Percentiles rank a stretch among this genome's conserved stretches.
These are phyloP conservation scores for Dothideomycetes sp. DNA, from an alignment of 2,329 filamentous ascomycete genomes.

Conservation along the genomic window DNA sequence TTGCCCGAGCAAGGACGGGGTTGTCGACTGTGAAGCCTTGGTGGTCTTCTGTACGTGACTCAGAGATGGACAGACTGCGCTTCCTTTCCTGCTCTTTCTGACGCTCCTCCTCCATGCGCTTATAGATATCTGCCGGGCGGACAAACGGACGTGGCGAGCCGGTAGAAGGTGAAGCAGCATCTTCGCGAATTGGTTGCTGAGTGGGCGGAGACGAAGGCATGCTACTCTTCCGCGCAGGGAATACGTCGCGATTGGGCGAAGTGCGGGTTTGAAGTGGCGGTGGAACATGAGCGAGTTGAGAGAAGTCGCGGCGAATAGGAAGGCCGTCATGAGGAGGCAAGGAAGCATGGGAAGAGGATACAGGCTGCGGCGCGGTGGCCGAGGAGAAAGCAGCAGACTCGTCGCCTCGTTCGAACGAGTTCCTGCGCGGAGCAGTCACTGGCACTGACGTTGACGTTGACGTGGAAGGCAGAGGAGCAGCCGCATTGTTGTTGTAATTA, in stretches of 20 bases:
- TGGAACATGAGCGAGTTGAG: constrained; percentile 42
- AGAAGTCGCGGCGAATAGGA: constrained; percentile 38
- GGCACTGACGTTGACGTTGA: neutral
- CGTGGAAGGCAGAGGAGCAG: constrained; percentile 32
- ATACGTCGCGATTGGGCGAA: constrained; percentile 17
- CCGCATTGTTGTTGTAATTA: constrained; percentile 37
- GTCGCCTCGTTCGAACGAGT: constrained; percentile 48
- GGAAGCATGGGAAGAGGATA: constrained; percentile 1
- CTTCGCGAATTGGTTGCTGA: constrained; percentile 3
- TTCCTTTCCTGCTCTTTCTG: constrained; percentile 38
- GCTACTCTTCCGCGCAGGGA: constrained; percentile 48
- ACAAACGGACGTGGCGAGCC: constrained; percentile 49
- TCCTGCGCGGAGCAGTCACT: constrained; percentile 23
- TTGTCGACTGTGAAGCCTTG: constrained; percentile 30
- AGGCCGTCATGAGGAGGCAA: constrained; percentile 1
- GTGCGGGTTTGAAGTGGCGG: constrained; percentile 37
- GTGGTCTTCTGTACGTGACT: constrained; percentile 44
- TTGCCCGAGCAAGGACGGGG: constrained; percentile 20
- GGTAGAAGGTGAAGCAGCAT: constrained; percentile 1
- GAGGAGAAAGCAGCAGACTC: constrained; percentile 40
- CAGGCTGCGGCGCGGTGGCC: neutral
- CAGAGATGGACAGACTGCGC: constrained; percentile 14
- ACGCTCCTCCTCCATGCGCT: constrained; percentile 58
- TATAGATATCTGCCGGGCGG: constrained; percentile 69
- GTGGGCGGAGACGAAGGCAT: constrained; percentile 9